These are phyloP conservation scores for Lentinula guzmanii DNA, from an alignment of 768 basidiomycete species.

Conservation along the genomic window DNA sequence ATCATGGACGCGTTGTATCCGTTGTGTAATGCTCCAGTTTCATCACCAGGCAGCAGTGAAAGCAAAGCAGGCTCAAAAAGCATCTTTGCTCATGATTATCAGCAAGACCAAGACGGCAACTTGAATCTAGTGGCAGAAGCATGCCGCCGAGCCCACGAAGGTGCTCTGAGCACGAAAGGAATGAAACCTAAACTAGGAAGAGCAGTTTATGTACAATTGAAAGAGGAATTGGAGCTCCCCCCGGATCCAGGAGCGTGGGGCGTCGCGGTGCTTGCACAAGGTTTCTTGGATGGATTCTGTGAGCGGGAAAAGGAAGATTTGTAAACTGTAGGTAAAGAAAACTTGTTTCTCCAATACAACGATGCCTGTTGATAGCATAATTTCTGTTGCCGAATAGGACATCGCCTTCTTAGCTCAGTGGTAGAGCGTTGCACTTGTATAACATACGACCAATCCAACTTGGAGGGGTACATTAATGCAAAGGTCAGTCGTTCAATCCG, in stretches of 20 bases:
- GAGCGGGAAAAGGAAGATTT: neutral
- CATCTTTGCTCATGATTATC: no score
- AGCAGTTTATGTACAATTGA: slow-evolving; percentile 33
- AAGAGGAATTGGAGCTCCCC: slow-evolving; percentile 18
- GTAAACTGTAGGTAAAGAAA: no score
- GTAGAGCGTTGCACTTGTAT: neutral
- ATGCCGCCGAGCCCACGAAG: slow-evolving; percentile 29
- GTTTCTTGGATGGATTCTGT: slow-evolving; percentile 22
- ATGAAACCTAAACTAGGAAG: slow-evolving; percentile 43
- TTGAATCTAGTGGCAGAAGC: slow-evolving; percentile 20
- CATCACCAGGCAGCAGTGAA: neutral
- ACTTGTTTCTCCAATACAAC: no score
- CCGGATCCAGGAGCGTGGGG: slow-evolving; percentile 58
- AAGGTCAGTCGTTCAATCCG: slow-evolving; percentile 3
- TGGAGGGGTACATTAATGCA: neutral
- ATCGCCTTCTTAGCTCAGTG: neutral
- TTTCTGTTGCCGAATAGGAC: no score
- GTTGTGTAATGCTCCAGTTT: slow-evolving; percentile 29
- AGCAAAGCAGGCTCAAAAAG: neutral
- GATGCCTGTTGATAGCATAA: no score
- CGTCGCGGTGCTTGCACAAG: slow-evolving; percentile 34
- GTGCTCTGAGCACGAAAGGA: slow-evolving; percentile 41
- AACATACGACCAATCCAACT: no score
- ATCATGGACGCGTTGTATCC: slow-evolving; percentile 48
- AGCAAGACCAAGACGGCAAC: slow-evolving; percentile 7